phyloP scores from a whole-genome alignment of 495 filamentous ascomycete species.

The Penicillium coprophilum region DNA sequence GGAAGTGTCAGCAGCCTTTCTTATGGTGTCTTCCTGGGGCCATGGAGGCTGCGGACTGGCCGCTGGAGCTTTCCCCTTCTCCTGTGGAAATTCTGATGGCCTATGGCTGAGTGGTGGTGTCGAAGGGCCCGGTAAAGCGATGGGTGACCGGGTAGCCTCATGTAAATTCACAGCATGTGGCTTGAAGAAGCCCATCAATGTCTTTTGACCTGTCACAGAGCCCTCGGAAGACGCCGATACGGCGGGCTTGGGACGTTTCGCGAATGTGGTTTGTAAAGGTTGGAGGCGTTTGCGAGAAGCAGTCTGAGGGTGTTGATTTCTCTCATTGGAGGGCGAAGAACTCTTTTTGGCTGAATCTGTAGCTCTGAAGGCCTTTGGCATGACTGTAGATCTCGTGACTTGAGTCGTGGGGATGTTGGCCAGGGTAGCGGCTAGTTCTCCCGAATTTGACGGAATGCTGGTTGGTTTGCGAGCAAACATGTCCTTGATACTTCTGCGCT shows the following conservation, averaged over 20 bases:
- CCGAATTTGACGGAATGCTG: neutral
- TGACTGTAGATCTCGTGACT: neutral
- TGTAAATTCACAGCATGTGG: constrained; percentile 27
- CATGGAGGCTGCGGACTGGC: neutral
- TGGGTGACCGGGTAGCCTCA: neutral
- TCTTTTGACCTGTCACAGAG: constrained; percentile 63
- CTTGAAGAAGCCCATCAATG: constrained; percentile 81
- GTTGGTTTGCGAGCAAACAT: constrained; percentile 74
- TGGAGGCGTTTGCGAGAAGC: constrained; percentile 35
- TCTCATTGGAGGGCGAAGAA: neutral
- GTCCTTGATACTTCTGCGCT: constrained; percentile 80
- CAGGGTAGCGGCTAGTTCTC: neutral
- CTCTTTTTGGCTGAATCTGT: neutral
- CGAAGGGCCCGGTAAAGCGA: neutral
- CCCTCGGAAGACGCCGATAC: constrained; percentile 17
- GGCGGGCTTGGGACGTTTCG: constrained; percentile 52
- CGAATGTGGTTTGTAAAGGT: constrained; percentile 8
- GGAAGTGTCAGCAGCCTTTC: neutral
- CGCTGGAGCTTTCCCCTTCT: neutral
- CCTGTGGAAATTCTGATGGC: neutral
- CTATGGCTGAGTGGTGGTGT: neutral
- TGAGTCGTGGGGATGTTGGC: constrained; percentile 4
- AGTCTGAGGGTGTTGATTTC: constrained; percentile 13
- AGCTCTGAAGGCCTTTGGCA: neutral
- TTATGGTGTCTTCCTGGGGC: neutral